Conservation (phyloP, 2,329 filamentous ascomycete species). For the Sporothrix brasiliensis region DNA sequence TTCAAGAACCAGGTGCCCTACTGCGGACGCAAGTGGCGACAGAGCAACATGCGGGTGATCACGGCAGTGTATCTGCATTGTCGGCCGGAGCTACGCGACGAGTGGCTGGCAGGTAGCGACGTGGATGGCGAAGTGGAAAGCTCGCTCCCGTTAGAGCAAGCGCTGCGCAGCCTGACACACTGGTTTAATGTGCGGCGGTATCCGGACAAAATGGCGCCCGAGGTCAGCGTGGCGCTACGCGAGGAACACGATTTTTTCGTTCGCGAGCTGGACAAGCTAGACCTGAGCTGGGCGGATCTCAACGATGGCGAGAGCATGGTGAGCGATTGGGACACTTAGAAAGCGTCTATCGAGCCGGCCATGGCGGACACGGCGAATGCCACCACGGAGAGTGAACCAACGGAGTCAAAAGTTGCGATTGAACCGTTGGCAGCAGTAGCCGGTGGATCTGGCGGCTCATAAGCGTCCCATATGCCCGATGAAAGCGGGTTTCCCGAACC, state of each 20-base stretch:
- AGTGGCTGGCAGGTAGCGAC: conserved; percentile 90
- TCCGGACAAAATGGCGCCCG: conserved; percentile 71
- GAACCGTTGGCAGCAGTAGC: not conserved
- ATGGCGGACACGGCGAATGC: not conserved
- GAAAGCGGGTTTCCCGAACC: not conserved
- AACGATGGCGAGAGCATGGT: conserved; percentile 42
- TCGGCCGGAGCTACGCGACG: conserved; percentile 86
- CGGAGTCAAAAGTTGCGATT: not conserved
- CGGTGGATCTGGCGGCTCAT: not conserved
- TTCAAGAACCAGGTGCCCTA: conserved; percentile 99
- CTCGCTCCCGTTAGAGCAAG: conserved; percentile 88
- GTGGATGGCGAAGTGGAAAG: conserved; percentile 94
- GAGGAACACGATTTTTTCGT: conserved; percentile 81
- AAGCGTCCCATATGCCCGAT: not conserved
- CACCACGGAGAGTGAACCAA: not conserved
- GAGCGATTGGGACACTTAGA: conserved; percentile 36
- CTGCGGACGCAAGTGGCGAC: conserved; percentile 96
- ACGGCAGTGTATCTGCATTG: conserved; percentile 95
- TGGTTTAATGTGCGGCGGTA: conserved; percentile 90
- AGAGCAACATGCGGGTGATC: conserved; percentile 98
- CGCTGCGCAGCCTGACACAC: conserved; percentile 82
- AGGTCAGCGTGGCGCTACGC: conserved; percentile 60
- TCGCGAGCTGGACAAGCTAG: conserved; percentile 74
- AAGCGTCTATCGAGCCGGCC: not conserved
- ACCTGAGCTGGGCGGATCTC: conserved; percentile 54